Evolutionary conservation across 2,329 filamentous ascomycete species (phyloP), one percentile per base, ranked within the genome.

Genomic region (Xylaria sp.): DNA sequence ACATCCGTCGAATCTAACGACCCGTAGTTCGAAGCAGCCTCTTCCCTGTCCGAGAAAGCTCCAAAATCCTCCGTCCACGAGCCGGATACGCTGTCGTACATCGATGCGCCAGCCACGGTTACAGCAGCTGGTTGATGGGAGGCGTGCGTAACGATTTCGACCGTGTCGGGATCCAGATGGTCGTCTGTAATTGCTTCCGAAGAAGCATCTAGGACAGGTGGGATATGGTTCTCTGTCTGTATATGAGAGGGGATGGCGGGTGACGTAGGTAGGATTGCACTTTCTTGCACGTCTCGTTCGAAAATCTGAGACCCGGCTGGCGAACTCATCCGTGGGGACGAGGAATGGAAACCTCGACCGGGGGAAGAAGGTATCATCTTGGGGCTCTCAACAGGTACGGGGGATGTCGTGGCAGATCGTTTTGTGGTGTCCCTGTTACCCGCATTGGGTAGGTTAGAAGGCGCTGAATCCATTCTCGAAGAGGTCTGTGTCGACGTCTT

Each of bases 161-260:
- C 93, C 23, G 88, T 86, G 74, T 97, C 93, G 4, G 93, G 92
- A 74, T 95, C 90, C 52, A 97, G 83, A 59, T 89, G 88, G 68
- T 87, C 82, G 76, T 97, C 92, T 11, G 94, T 97, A 71, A 98
- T 97, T 59, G 93, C 93, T 70, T 93, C 87, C 41, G 93, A 96
- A 2, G 92, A 94, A 53, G 94, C 94, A 74, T 97, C 92, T 48
- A 98, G 83, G 11, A 96, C 93, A 0, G 94, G 86, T 7, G 94
- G 94, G 68, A 98, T 97, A 74, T 93, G 87, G 78, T 98, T 93
- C 76, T 98, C 94, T 7, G 92, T 97, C 70, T 93, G 88, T 70
- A 98, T 96, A 73, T 98, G 94, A 7, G 91, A 88, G 3, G 94
- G 94, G 64, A 97, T 95, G n/a, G 92, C 91, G 0, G 91, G 89